Percentiles rank a stretch among this genome's conserved stretches.
These are phyloP conservation scores for Solanum acaule DNA, from an alignment of 257 asterid species.

Conservation along the genomic window DNA sequence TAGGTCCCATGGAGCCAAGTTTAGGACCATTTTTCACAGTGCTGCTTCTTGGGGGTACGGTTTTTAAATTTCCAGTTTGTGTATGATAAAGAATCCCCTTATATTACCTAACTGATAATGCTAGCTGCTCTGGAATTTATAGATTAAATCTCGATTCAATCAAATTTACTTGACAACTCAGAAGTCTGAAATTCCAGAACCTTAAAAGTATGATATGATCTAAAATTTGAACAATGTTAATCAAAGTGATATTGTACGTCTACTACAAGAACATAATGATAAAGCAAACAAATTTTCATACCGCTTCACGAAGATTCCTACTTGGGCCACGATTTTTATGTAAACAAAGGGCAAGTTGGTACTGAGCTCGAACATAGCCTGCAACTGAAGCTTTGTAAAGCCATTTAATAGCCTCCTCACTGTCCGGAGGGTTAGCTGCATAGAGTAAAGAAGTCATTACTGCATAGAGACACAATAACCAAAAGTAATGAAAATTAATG, in stretches of 20 bases:
- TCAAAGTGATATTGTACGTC: not conserved
- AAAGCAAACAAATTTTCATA: conserved; percentile 7
- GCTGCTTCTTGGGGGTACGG: not conserved
- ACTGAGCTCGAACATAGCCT: conserved; percentile 90
- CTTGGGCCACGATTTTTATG: conserved; percentile 68
- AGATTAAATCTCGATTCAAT: not conserved
- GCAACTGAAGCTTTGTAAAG: conserved; percentile 54
- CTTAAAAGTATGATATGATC: not conserved
- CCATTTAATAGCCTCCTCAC: conserved; percentile 68
- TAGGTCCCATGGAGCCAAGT: not conserved
- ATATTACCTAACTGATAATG: not conserved
- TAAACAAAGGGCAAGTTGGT: conserved; percentile 84
- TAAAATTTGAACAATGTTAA: not conserved
- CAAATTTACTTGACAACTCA: not conserved
- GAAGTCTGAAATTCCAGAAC: not conserved
- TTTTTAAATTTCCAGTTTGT: not conserved
- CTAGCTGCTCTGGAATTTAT: not conserved
- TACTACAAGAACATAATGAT: not conserved
- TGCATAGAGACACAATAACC: not conserved
- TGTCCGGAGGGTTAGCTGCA: conserved; percentile 58
- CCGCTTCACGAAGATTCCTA: conserved; percentile 64
- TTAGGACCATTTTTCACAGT: not conserved
- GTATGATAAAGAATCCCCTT: not conserved
- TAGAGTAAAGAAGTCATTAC: not conserved
- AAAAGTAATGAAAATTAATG: not conserved